phyloP scores from a whole-genome alignment of 106 monocot genomes.

The Allium cepa region DNA sequence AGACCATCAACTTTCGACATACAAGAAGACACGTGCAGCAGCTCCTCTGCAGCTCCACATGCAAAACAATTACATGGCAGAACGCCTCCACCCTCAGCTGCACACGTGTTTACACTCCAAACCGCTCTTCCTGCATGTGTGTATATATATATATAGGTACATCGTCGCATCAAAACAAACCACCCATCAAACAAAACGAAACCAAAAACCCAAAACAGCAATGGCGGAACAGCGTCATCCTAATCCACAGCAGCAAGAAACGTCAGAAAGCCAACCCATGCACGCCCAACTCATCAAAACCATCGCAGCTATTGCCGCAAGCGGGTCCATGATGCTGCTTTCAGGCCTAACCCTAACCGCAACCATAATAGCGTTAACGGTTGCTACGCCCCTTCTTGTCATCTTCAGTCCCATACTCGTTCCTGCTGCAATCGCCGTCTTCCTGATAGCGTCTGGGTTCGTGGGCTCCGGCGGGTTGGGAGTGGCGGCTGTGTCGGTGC shows the following conservation, averaged over 20 bases:
- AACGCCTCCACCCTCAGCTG: background rate
- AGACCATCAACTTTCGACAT: background rate
- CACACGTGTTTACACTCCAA: slow-evolving; percentile 18
- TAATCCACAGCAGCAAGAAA: slow-evolving; percentile 15
- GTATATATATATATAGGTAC: background rate
- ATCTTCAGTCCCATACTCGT: slow-evolving; percentile 83
- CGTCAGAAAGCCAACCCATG: slow-evolving; percentile 19
- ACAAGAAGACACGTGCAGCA: background rate
- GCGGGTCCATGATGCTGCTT: slow-evolving; percentile 56
- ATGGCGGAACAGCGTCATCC: slow-evolving; percentile 21
- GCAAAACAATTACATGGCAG: slow-evolving; percentile 7
- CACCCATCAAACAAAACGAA: background rate
- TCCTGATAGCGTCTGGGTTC: slow-evolving; percentile 45
- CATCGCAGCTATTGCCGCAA: slow-evolving; percentile 33
- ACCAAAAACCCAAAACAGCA: background rate
- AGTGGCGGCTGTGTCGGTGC: slow-evolving; percentile 68
- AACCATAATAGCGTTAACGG: slow-evolving; percentile 53
- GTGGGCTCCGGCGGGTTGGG: slow-evolving; percentile 65
- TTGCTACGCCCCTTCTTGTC: slow-evolving; percentile 60
- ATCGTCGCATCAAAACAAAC: background rate
- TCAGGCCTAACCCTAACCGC: slow-evolving; percentile 60
- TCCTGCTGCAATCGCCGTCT: slow-evolving; percentile 44
- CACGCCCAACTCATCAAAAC: slow-evolving; percentile 24
- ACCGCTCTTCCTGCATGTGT: slow-evolving; percentile 2
- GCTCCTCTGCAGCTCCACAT: slow-evolving; percentile 11